Base-by-base conservation (phyloP, 1,139 yeast species). In the Blastobotrys persicus region DNA sequence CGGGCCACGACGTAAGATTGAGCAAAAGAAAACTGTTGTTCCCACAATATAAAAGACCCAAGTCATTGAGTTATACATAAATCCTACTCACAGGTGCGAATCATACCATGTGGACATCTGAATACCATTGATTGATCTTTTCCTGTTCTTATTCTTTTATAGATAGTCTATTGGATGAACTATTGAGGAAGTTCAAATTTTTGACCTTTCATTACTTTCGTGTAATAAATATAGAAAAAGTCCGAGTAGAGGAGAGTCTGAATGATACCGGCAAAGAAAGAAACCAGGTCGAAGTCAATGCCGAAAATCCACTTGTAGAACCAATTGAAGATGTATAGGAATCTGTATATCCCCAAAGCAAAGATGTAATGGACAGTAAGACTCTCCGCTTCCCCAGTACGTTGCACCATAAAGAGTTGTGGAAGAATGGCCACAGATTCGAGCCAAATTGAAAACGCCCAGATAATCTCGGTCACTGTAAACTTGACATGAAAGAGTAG, bases 271-370 rank as follows among this genome's bases (percentile, higher is more conserved):
- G 97, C 85, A 31, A 79, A 63, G 6, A 91, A 74, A 7, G 95
- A 78, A 51, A 91, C 74, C 59, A 77, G 78, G 64, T 88, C 96
- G 51, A 85, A 76, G 59, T 80, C 79, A 35, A 76, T 79, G 59
- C 85, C 92, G 14, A 79, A 70, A 56, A 73, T 74, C 71, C 85
- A 88, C 67, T 98, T 81, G 77, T 89, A 91, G 59, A 89, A 69
- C 98, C 98, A 92, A 70, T 91, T 92, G 58, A 96, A 94, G 59
- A 92, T 81, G 68, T 92, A 92, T 50, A 92, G 74, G 0, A 89
- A 87, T 59, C 98, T 78, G 73, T 92, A 92, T 6, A 85, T 59
- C 13, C 98, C 98, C 64, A 92, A 74, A 1, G 98, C 96, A 68
- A 91, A 89, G 56, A 92, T 88, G 68, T 92, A 92, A 68, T 92